These are phyloP conservation scores for Vaccinium darrowii DNA, from an alignment of 148 eudicot genomes.

Conservation along the genomic window DNA sequence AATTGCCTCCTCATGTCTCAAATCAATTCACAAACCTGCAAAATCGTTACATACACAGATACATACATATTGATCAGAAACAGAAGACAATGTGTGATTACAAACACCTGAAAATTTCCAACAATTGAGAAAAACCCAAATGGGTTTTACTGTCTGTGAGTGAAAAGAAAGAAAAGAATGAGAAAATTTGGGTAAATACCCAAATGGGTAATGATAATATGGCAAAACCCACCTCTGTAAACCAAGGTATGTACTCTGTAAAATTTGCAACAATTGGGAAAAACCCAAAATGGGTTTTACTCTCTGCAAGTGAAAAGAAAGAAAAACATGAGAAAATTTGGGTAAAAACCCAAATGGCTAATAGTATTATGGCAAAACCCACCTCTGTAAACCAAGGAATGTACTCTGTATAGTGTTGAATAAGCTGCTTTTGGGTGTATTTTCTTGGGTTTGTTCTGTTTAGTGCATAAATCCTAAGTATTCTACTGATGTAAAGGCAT, in stretches of 20 bases:
- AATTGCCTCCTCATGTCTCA: not conserved
- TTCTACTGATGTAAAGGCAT: not conserved
- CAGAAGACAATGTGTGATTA: not conserved
- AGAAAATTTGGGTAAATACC: too few relatives aligned
- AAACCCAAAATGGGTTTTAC: not conserved
- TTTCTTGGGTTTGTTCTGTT: constrained; percentile 11
- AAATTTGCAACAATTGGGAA: too few relatives aligned
- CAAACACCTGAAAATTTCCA: not conserved
- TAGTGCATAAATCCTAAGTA: not conserved
- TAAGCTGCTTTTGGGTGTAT: not conserved
- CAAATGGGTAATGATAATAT: too few relatives aligned
- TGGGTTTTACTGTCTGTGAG: not conserved
- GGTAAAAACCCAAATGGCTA: too few relatives aligned
- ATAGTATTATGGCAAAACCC: not conserved
- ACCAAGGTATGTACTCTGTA: not conserved
- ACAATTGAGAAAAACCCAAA: not conserved
- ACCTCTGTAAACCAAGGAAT: not conserved
- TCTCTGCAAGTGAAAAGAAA: not conserved
- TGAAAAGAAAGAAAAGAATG: not conserved
- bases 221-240: not conserved
- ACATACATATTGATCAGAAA: not conserved
- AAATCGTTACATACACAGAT: not conserved
- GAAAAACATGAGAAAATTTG: too few relatives aligned
- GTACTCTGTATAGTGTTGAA: not conserved
- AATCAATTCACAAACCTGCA: not conserved